Base-by-base conservation (phyloP, 2,329 filamentous ascomycete species). In the Pseudogymnoascus sp. region DNA sequence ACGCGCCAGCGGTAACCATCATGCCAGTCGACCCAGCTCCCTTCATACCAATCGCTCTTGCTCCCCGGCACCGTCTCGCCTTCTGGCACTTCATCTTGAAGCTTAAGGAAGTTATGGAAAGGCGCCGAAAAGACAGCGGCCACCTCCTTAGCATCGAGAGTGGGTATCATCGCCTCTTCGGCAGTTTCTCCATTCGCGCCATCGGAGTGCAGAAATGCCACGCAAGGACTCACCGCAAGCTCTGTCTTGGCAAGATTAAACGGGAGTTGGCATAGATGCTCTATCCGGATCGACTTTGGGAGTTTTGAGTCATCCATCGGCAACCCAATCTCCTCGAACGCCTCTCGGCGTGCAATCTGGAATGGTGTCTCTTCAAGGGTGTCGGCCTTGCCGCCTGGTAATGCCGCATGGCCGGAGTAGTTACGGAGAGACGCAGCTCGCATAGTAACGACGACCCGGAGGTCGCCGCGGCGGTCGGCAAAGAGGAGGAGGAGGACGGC, bases 91-190 rank as follows among this genome's bases (percentile, higher is more conserved):
- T 89, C 80, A 72, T 90, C 87, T 59, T 75, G 73, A 33, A 77
- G 73, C 55, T 77, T 79, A 60, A 97, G 77, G 73, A 97, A 97
- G 72, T 92, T 89, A 72, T 87, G 85, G 68, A 97, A 91, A 0
- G 90, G 89, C 4, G 89, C 92, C 4, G 90, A 93, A 76, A 97
- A 97, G 35, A 97, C 91, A 48, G 92, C 92, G 1, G 92, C 92
- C 1, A 97, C 93, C 75, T 97, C 93, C 67, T 89, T 87, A 1
- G 92, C 89, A 75, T 97, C 90, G 9, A 97, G 80, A 39, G 85
- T 82, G 0, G 93, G 92, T 64, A 90, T 90, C 75, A 92, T 82
- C 64, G 80, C 83, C 67, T 87, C 85, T 70, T 89, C 89, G 2
- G 84, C 86, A 60, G 81, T 79, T 0, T 77, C 79, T 64, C 63